Base-by-base conservation (phyloP, 1,284 basidiomycete species). In the Nidula niveotomentosa region DNA sequence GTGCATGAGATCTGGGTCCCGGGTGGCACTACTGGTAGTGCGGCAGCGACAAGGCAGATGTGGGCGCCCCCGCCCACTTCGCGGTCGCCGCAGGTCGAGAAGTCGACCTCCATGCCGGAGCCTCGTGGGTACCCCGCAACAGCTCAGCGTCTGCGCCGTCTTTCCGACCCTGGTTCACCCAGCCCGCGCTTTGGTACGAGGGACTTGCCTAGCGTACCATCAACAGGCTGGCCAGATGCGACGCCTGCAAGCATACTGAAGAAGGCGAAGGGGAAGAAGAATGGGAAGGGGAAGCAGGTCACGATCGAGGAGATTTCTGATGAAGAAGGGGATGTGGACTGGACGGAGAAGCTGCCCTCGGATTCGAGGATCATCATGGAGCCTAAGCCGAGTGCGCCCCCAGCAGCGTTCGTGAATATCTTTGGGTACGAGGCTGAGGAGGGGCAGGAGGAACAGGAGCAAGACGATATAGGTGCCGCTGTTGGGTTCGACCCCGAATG, bases 241-340 rank as follows among this genome's bases (percentile, higher is more conserved):
- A 30, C 54, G 15, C 48, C 60, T 1, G 53, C 51, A 12, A 57
- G 43, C 30, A 55, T 53, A 8, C 60, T 66, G 54, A 77, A 69
- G 55, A 66, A 70, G 39, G 49, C 54, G 0, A 57, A 53, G 7
- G 34, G 56, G 41, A 65, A 65, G 60, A 71, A 58, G 53, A 58
- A 63, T 39, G 62, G 49, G 12, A 61, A 67, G 51, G 64, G 64
- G 30, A 70, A 75, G 59, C 67, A 66, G 15, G 76, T 76, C 47
- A 77, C 69, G n/a, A 69, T 81, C n/a, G 72, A 75, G 55, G 79
- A 81, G 51, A 73, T 78, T 13, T 68, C 71, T 0, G 77, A 80
- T 47, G 74, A 77, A n/a, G 79, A 80, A 36, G 72, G 66, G 2
- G 72, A 73, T 17, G 54, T 48, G 44, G 56, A 54, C 30, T 53